These are phyloP conservation scores for Neonothopanus nambi DNA, from an alignment of 1,284 basidiomycete genomes.

Conservation along the genomic window DNA sequence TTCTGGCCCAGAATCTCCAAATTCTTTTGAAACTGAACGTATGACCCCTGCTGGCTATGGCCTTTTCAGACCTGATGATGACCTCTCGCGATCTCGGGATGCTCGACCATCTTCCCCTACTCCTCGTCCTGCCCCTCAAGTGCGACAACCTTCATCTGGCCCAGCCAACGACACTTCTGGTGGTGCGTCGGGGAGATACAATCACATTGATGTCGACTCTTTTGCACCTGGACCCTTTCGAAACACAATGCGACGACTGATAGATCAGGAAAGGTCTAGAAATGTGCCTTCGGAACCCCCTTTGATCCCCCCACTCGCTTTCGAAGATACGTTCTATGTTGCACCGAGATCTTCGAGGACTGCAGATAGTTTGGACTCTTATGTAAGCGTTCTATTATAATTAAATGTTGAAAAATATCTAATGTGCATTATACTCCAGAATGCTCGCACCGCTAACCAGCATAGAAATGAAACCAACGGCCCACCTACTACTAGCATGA, in stretches of 20 bases:
- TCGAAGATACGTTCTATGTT: slow-evolving; percentile 21
- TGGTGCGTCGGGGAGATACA: slow-evolving; percentile 2
- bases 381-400: neutral
- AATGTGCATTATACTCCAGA: too few relatives aligned
- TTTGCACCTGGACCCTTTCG: slow-evolving; percentile 46
- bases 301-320: slow-evolving; percentile 24
- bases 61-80: too few relatives aligned
- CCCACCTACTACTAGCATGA: too few relatives aligned
- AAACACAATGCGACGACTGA: slow-evolving; percentile 38
- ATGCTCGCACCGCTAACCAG: too few relatives aligned
- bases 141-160: neutral
- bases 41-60: too few relatives aligned
- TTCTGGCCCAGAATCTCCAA: too few relatives aligned
- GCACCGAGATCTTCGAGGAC: neutral
- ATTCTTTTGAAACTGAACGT: too few relatives aligned
- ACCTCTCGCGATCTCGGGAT: too few relatives aligned
- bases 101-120: neutral
- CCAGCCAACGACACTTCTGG: slow-evolving; percentile 2
- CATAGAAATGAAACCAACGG: too few relatives aligned
- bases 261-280: slow-evolving; percentile 24
- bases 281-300: slow-evolving; percentile 17
- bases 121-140: neutral
- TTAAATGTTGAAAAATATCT: too few relatives aligned
- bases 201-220: slow-evolving; percentile 33
- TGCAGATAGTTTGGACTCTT: neutral